Evolutionary conservation across 768 basidiomycete species (phyloP).

Genomic region (Naganishia antarctica): DNA sequence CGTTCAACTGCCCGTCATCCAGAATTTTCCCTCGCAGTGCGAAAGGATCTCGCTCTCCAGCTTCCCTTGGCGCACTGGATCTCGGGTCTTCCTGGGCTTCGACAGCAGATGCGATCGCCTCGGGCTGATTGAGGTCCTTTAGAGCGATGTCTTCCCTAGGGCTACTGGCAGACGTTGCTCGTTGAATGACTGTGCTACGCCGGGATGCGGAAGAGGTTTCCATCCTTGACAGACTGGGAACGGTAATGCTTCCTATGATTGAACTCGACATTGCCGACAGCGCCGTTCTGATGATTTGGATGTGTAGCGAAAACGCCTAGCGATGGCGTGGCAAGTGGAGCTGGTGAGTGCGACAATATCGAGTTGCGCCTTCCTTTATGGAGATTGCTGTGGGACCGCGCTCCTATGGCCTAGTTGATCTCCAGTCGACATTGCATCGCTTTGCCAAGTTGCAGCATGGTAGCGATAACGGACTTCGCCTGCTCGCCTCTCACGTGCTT

Average conservation of each 20-base stretch:
- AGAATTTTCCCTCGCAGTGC: constrained; percentile 40
- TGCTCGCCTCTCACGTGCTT: too few relatives aligned
- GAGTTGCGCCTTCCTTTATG: too few relatives aligned
- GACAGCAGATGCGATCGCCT: background rate
- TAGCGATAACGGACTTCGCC: too few relatives aligned
- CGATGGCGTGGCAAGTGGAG: too few relatives aligned
- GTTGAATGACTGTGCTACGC: background rate
- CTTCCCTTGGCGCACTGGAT: constrained; percentile 31
- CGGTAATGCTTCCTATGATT: background rate
- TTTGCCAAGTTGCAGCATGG: too few relatives aligned
- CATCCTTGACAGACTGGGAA: constrained; percentile 3
- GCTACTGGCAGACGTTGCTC: background rate
- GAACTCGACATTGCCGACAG: background rate
- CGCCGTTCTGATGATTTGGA: background rate
- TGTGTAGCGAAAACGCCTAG: background rate
- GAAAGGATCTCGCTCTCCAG: constrained; percentile 45
- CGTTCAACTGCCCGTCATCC: constrained; percentile 38
- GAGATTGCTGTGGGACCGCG: too few relatives aligned
- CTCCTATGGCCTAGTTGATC: too few relatives aligned
- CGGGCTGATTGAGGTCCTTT: background rate
- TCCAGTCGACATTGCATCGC: too few relatives aligned
- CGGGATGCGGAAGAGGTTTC: background rate
- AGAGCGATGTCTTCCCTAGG: constrained; percentile 14
- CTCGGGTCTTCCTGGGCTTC: constrained; percentile 21
- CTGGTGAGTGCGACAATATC: too few relatives aligned